phyloP scores from a whole-genome alignment of 139 green algal genomes.

The Micromonas commoda region DNA sequence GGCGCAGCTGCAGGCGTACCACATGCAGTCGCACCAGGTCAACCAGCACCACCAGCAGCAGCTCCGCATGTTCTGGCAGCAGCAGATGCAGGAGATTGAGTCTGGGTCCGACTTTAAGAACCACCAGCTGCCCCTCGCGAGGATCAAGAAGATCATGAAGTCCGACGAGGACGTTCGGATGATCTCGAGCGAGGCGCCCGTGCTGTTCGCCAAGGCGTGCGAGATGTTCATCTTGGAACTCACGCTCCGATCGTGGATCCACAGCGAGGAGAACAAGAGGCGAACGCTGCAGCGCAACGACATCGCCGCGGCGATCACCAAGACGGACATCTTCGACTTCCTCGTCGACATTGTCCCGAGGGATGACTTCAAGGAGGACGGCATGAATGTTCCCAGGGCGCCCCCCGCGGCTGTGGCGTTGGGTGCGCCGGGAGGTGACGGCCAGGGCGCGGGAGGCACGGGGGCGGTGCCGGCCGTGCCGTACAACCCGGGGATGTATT shows the following conservation, averaged over 20 bases:
- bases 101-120: constrained; percentile 85
- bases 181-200: constrained; percentile 83
- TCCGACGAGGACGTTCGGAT: constrained; percentile 80
- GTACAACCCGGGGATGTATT: constrained; percentile 19
- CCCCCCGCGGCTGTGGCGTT: neutral
- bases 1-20: constrained; percentile 36
- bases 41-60: constrained; percentile 42
- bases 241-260: constrained; percentile 75
- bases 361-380: constrained; percentile 50
- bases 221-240: constrained; percentile 98
- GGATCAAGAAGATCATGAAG: constrained; percentile 99
- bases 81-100: constrained; percentile 71
- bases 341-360: constrained; percentile 89
- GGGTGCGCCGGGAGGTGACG: no score
- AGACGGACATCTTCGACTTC: constrained; percentile 95
- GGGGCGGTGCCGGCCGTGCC: neutral
- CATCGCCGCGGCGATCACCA: constrained; percentile 86
- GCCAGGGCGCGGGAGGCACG: no score
- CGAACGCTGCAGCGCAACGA: constrained; percentile 92
- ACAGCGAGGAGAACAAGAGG: constrained; percentile 92
- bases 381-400: neutral
- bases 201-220: constrained; percentile 96
- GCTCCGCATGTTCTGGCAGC: constrained; percentile 75
- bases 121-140: constrained; percentile 89
- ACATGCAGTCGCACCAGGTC: constrained; percentile 27